Conservation (phyloP, 1,284 basidiomycete species). For the Ceratobasidium sp. region DNA sequence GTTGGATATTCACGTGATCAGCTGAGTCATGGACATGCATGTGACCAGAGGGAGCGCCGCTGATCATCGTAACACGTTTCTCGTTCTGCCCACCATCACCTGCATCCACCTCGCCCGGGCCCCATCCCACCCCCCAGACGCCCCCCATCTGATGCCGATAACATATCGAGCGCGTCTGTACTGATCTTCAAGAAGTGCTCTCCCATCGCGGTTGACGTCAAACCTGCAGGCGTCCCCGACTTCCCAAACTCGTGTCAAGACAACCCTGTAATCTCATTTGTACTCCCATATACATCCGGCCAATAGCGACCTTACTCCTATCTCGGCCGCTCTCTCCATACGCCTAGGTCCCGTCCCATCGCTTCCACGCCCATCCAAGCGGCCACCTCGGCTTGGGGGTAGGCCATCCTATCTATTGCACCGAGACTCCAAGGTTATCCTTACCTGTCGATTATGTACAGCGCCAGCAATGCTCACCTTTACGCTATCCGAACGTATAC, state of each 20-base stretch:
- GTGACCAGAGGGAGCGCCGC: slow-evolving; percentile 1
- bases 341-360: slow-evolving; percentile 1
- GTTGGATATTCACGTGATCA: slow-evolving; percentile 25
- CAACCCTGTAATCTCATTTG: slow-evolving; percentile 33
- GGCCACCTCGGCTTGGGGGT: background rate
- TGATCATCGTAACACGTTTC: slow-evolving; percentile 26
- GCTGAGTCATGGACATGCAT: slow-evolving; percentile 7
- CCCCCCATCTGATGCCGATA: slow-evolving; percentile 26
- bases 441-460: slow-evolving; percentile 36
- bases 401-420: background rate
- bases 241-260: slow-evolving; percentile 37
- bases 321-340: slow-evolving; percentile 25
- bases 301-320: slow-evolving; percentile 22
- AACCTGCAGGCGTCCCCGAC: slow-evolving; percentile 33
- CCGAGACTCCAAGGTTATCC: slow-evolving; percentile 20
- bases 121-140: background rate
- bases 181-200: slow-evolving; percentile 30
- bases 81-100: slow-evolving; percentile 18
- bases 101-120: background rate
- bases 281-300: slow-evolving; percentile 7
- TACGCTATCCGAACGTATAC: background rate
- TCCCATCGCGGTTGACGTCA: slow-evolving; percentile 32
- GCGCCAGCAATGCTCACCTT: slow-evolving; percentile 12
- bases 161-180: slow-evolving; percentile 21
- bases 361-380: background rate